These are phyloP conservation scores for Phytophthora rubi DNA, from an alignment of 352 stramenopile species.

Conservation along the genomic window DNA sequence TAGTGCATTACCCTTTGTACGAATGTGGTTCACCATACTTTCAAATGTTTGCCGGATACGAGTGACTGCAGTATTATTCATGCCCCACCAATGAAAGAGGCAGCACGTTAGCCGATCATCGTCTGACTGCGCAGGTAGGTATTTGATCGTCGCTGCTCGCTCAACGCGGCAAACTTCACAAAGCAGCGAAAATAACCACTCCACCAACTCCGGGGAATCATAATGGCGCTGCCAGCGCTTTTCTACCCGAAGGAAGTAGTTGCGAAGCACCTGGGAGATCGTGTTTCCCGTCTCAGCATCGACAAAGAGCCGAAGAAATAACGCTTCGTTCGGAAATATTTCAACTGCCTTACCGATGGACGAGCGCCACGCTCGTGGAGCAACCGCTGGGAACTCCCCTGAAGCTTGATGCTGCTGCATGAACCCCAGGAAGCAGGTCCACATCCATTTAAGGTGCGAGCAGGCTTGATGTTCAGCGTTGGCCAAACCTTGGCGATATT, in stretches of 20 bases:
- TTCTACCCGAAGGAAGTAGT: slow-evolving; percentile 58
- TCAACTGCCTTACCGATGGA: slow-evolving; percentile 46
- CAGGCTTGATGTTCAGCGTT: slow-evolving; percentile 26
- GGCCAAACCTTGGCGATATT: slow-evolving; percentile 44
- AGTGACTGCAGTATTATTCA: slow-evolving; percentile 55
- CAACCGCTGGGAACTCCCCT: slow-evolving; percentile 39
- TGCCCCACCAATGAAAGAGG: slow-evolving; percentile 69
- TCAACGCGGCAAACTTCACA: slow-evolving; percentile 71
- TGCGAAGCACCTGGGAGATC: slow-evolving; percentile 74
- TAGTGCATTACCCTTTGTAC: slow-evolving; percentile 61
- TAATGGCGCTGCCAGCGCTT: slow-evolving; percentile 56
- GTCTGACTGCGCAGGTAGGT: slow-evolving; percentile 11
- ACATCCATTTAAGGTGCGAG: slow-evolving; percentile 40
- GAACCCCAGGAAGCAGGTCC: slow-evolving; percentile 59
- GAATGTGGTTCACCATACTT: slow-evolving; percentile 59
- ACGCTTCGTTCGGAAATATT: slow-evolving; percentile 45
- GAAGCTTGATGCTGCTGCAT: slow-evolving; percentile 60
- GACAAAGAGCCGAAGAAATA: slow-evolving; percentile 76
- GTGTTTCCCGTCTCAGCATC: slow-evolving; percentile 76
- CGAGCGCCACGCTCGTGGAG: slow-evolving; percentile 63
- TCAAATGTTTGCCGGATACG: slow-evolving; percentile 73
- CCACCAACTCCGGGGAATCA: slow-evolving; percentile 66
- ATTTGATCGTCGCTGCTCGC: slow-evolving; percentile 30
- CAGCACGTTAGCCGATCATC: slow-evolving; percentile 50
- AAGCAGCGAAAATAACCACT: slow-evolving; percentile 81